These are phyloP conservation scores for Epichloe aotearoae DNA, from an alignment of 2,329 filamentous ascomycete species.

Conservation along the genomic window DNA sequence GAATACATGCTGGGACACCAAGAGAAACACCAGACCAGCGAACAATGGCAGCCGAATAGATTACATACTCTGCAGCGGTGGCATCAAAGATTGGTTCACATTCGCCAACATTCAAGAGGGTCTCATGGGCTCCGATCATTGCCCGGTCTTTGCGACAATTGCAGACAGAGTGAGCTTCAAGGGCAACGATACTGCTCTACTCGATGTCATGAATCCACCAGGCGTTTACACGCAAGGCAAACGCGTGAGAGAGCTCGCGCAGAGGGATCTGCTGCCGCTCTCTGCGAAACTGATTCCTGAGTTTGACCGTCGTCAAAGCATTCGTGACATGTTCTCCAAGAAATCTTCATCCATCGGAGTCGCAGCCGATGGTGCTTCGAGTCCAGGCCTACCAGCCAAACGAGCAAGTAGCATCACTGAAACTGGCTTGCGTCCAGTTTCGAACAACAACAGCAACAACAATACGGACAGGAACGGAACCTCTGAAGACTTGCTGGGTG, in stretches of 20 bases:
- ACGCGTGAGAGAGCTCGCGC: slow-evolving; percentile 51
- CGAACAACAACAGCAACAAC: background rate
- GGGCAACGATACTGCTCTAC: slow-evolving; percentile 37
- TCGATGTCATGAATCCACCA: slow-evolving; percentile 65
- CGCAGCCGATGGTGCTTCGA: background rate
- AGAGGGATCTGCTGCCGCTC: slow-evolving; percentile 54
- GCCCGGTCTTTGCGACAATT: slow-evolving; percentile 72
- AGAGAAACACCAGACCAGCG: slow-evolving; percentile 85
- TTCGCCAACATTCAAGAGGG: slow-evolving; percentile 85
- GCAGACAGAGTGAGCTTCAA: slow-evolving; percentile 45
- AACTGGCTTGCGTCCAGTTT: background rate
- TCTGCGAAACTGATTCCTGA: slow-evolving; percentile 80
- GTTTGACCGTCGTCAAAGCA: slow-evolving; percentile 71
- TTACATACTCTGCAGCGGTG: slow-evolving; percentile 72
- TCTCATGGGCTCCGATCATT: slow-evolving; percentile 90
- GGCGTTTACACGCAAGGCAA: slow-evolving; percentile 57
- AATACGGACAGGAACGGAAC: background rate
- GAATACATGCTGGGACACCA: slow-evolving; percentile 97
- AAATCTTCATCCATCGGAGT: slow-evolving; percentile 10
- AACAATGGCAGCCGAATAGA: slow-evolving; percentile 92
- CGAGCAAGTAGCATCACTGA: background rate
- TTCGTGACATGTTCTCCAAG: slow-evolving; percentile 77
- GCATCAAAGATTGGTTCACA: slow-evolving; percentile 67
- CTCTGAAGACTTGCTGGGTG: background rate
- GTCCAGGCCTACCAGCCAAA: background rate